Evolutionary conservation across 192 early-diverging fungal genomes (phyloP), one percentile per base, ranked within the genome.

Genomic region (Coemansia sp.): DNA sequence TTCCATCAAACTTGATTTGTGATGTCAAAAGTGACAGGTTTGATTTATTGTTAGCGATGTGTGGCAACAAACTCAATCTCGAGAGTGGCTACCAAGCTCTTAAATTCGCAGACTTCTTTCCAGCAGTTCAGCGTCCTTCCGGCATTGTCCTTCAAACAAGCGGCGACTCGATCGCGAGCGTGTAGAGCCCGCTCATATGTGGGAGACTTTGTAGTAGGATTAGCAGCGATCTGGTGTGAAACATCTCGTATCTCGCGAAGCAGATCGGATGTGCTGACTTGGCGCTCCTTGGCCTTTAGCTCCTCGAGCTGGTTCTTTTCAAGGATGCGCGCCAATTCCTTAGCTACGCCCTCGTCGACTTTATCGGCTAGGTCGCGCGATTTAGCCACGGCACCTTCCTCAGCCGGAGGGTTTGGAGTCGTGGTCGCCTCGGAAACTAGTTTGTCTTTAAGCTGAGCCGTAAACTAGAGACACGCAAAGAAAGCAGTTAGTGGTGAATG

Each of bases 91-190:
- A 80, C 78, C 11, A 70, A 56, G 29, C n/a, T 20, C 71, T 72
- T 71, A 67, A 84, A 84, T 43, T 75, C 73, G 45, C 61, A 49
- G 10, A 84, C 70, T 45, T 80, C 73, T 59, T 72, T 70, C 82
- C 82, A 84, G 71, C 82, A 84, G 59, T 84, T 68, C 47, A 84
- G 71, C 30, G 82, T 40, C 32, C 70, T 64, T 22, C 63, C 78
- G 41, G 74, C 56, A 53, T 80, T 73, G 10, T 79, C 60, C 13
- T 34, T 32, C 37, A 74, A 55, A 60, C 82, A 84, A 12, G 63
- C 50, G 0, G 65, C 66, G 11, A 70, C 82, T 15, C 65, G 72
- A 29, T 83, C 73, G 44, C 76, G 80, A 1, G 76, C 76, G 3
- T 24, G 41, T 32, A 78, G 32, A 2, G 80, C 61, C 35, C 12